Percentiles rank a stretch among this genome's conserved stretches.
Conservation (phyloP, 768 basidiomycete species). For the Lactifluus hygrophoroides region DNA sequence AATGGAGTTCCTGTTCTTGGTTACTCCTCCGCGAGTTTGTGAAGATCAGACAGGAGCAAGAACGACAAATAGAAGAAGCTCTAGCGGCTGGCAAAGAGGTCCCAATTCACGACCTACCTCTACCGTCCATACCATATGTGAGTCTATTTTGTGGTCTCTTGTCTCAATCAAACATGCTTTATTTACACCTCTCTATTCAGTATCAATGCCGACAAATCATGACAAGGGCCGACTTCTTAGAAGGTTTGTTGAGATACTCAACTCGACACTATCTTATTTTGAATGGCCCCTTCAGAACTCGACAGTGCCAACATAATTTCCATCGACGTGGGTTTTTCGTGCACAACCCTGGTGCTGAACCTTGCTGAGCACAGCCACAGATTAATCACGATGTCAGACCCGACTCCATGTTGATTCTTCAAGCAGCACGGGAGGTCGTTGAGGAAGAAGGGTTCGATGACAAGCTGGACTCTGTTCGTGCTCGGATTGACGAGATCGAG, state of each 20-base stretch:
- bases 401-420: slow-evolving; percentile 70
- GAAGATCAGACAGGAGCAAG: slow-evolving; percentile 43
- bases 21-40: slow-evolving; percentile 68
- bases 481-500: slow-evolving; percentile 81
- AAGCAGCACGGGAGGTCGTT: slow-evolving; percentile 62
- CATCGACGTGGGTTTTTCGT: slow-evolving; percentile 53
- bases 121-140: slow-evolving; percentile 61
- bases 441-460: slow-evolving; percentile 74
- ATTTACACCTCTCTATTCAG: slow-evolving; percentile 24
- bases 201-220: slow-evolving; percentile 71
- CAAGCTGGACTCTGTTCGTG: slow-evolving; percentile 60
- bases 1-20: slow-evolving; percentile 80
- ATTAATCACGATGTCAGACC: slow-evolving; percentile 69
- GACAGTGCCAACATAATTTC: slow-evolving; percentile 66
- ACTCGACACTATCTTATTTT: neutral
- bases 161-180: neutral
- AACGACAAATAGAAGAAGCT: slow-evolving; percentile 34
- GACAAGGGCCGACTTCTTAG: slow-evolving; percentile 79
- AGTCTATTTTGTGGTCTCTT: slow-evolving; percentile 16
- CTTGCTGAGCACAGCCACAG: slow-evolving; percentile 28
- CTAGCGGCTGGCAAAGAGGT: slow-evolving; percentile 31
- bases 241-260: slow-evolving; percentile 36
- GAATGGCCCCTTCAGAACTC: slow-evolving; percentile 35
- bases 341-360: neutral
- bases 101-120: slow-evolving; percentile 36